phyloP scores from a whole-genome alignment of 2,329 filamentous ascomycete species.

The Ophiostoma piceae region DNA sequence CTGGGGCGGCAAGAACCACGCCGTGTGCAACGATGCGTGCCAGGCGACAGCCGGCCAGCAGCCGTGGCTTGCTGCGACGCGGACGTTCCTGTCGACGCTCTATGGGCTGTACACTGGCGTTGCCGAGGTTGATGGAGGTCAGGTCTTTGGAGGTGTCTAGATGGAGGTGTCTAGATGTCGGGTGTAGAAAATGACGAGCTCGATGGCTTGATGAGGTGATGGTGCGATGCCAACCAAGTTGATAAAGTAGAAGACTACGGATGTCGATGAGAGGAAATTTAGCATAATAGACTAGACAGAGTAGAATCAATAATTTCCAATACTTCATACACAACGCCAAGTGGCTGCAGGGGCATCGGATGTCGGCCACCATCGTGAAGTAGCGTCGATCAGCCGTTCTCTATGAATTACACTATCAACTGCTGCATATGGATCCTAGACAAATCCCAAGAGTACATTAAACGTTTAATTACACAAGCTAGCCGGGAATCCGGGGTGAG shows the following conservation, averaged over 20 bases:
- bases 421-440: too few relatives aligned
- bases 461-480: not conserved
- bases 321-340: too few relatives aligned
- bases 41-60: slow-evolving; percentile 23
- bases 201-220: not conserved
- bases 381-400: not conserved
- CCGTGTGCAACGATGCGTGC: slow-evolving; percentile 22
- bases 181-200: not conserved
- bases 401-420: too few relatives aligned
- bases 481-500: not conserved
- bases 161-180: too few relatives aligned
- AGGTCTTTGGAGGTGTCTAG: not conserved
- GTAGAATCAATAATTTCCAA: not conserved
- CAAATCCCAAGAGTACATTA: not conserved
- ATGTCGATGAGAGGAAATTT: not conserved
- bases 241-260: not conserved
- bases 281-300: not conserved
- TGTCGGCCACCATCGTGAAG: not conserved
- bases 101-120: slow-evolving; percentile 14
- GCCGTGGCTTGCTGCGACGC: slow-evolving; percentile 22
- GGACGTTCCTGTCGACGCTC: slow-evolving; percentile 18
- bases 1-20: slow-evolving; percentile 25
- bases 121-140: not conserved
- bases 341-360: not conserved
- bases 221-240: not conserved